Evolutionary conservation across 2,329 filamentous ascomycete species (phyloP).

Genomic region (Monascus ruber): DNA sequence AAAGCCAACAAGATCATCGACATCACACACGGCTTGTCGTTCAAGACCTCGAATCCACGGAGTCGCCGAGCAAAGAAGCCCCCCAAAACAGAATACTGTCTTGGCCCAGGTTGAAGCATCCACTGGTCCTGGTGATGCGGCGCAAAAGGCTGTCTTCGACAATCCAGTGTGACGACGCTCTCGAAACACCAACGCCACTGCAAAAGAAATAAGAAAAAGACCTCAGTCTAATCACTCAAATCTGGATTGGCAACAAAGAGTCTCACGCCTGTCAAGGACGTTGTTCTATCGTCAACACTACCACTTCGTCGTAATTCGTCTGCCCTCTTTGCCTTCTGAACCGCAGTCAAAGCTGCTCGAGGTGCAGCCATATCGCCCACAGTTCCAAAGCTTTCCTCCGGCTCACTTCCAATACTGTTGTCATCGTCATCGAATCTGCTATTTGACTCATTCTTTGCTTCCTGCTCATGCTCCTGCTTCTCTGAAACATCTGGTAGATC

Average conservation of each 20-base stretch:
- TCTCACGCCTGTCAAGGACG: conserved; percentile 35
- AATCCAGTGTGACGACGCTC: too few relatives aligned
- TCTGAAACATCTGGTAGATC: conserved; percentile 34
- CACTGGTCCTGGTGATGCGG: too few relatives aligned
- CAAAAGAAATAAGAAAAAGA: conserved; percentile 2
- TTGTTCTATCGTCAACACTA: conserved; percentile 39
- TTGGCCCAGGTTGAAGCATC: too few relatives aligned
- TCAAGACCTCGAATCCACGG: too few relatives aligned
- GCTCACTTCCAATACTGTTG: conserved; percentile 24
- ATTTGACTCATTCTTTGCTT: conserved; percentile 16
- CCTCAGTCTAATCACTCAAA: conserved; percentile 24
- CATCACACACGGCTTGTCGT: too few relatives aligned
- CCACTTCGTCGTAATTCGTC: conserved; percentile 36
- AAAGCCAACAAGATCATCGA: too few relatives aligned
- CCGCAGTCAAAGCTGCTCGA: conserved; percentile 26
- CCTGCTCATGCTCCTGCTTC: conserved; percentile 19
- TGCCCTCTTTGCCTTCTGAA: conserved; percentile 29
- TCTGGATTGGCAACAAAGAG: conserved; percentile 40
- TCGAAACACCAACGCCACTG: background rate
- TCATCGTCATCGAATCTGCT: conserved; percentile 18
- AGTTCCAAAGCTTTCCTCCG: conserved; percentile 45
- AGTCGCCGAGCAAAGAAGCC: too few relatives aligned
- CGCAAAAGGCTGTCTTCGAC: too few relatives aligned
- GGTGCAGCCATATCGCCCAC: conserved; percentile 41
- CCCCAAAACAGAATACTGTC: too few relatives aligned